phyloP scores from a whole-genome alignment of 2,329 filamentous ascomycete species.

The Hypocrella siamensis region DNA sequence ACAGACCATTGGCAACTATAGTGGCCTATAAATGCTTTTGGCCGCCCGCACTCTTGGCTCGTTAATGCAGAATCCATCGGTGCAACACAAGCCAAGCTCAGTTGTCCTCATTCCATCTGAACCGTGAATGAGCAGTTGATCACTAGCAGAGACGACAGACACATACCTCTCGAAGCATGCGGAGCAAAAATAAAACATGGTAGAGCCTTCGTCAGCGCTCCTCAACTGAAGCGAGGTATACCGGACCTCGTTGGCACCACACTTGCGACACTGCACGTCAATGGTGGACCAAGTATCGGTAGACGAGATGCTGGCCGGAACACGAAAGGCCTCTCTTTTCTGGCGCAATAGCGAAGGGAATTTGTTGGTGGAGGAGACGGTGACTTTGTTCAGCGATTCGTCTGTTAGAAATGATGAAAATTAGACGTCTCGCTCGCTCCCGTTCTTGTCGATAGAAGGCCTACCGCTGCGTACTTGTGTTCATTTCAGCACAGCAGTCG shows the following conservation, averaged over 20 bases:
- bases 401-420: no score
- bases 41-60: no score
- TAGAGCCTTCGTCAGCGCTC: constrained; percentile 6
- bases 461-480: not conserved
- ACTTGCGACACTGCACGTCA: constrained; percentile 5
- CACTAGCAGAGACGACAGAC: not conserved
- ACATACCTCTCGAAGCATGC: constrained; percentile 4
- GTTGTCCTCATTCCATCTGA: constrained; percentile 6
- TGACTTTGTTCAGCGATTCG: constrained; percentile 1
- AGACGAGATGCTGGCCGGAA: not conserved
- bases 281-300: constrained; percentile 3
- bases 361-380: constrained; percentile 3
- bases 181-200: constrained; percentile 6
- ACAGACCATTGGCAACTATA: no score
- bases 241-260: constrained; percentile 3
- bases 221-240: constrained; percentile 6
- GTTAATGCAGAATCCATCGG: no score
- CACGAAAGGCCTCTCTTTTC: constrained; percentile 1
- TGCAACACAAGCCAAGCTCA: no score
- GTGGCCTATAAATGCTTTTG: no score
- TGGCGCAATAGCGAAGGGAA: constrained; percentile 5
- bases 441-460: not conserved
- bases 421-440: not conserved
- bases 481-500: not conserved
- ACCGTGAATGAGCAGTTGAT: not conserved